These are phyloP conservation scores for Penicillium alfredii DNA, from an alignment of 495 filamentous ascomycete species.

Conservation along the genomic window DNA sequence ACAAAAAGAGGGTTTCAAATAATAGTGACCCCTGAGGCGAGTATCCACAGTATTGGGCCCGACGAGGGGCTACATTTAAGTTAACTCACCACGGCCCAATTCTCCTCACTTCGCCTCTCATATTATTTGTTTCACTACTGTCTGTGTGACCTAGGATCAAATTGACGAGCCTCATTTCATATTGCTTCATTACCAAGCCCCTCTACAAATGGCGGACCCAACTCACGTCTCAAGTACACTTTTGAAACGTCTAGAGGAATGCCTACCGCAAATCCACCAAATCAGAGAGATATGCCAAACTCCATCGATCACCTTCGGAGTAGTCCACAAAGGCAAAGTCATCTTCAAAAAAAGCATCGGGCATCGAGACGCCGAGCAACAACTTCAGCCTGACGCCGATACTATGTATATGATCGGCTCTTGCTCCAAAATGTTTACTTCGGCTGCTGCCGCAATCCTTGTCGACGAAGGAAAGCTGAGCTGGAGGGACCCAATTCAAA, in stretches of 20 bases:
- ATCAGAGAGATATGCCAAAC: constrained; percentile 10
- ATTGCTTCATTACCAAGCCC: too few relatives aligned
- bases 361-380: constrained; percentile 11
- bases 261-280: constrained; percentile 6
- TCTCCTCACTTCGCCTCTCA: too few relatives aligned
- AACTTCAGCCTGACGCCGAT: constrained; percentile 13
- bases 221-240: too few relatives aligned
- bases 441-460: constrained; percentile 27
- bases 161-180: too few relatives aligned
- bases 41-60: too few relatives aligned
- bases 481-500: constrained; percentile 17
- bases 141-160: too few relatives aligned
- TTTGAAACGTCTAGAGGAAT: constrained; percentile 2
- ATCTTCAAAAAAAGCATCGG: constrained; percentile 20
- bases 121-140: too few relatives aligned
- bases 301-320: constrained; percentile 20
- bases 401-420: constrained; percentile 34
- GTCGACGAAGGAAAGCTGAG: constrained; percentile 21
- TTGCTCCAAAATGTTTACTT: constrained; percentile 32
- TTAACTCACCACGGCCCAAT: too few relatives aligned
- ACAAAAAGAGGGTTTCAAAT: too few relatives aligned
- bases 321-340: constrained; percentile 17
- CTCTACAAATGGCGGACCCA: too few relatives aligned
- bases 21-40: too few relatives aligned
- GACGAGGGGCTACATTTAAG: too few relatives aligned